Evolutionary conservation across 2,329 filamentous ascomycete genomes (phyloP).

Genomic region (Colletotrichum cuscutae): DNA sequence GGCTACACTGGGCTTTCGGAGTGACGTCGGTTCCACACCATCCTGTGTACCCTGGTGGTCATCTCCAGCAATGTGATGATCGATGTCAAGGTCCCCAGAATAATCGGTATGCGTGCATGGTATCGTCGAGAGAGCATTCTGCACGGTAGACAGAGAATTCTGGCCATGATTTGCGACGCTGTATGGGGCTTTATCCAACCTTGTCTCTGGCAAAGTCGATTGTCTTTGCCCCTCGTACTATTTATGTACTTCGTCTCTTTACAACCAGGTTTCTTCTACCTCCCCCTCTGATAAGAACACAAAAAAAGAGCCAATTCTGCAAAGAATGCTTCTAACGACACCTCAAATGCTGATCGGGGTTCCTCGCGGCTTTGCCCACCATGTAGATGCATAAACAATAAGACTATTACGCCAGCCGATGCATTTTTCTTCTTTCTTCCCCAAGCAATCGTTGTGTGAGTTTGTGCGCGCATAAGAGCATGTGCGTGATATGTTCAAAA

Average conservation of each 20-base stretch:
- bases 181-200: not conserved
- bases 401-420: conserved; percentile 13
- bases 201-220: not conserved
- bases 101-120: not conserved
- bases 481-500: conserved; percentile 7
- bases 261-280: not conserved
- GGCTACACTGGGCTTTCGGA: not conserved
- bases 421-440: conserved; percentile 16
- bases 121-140: too few species aligned
- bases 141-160: too few species aligned
- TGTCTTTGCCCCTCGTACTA: not conserved
- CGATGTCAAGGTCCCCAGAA: not conserved
- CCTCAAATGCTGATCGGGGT: not conserved
- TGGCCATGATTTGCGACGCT: not conserved
- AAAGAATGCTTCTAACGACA: not conserved
- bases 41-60: too few species aligned
- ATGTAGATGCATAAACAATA: not conserved
- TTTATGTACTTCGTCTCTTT: not conserved
- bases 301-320: not conserved
- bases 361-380: not conserved
- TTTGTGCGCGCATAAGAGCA: not conserved
- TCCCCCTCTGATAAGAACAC: not conserved
- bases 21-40: not conserved
- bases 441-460: not conserved
- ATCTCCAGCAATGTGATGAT: not conserved